Percentiles rank a stretch among this genome's conserved stretches.
Conservation (phyloP, 129 eudicot species). For the Mikania micrantha region DNA sequence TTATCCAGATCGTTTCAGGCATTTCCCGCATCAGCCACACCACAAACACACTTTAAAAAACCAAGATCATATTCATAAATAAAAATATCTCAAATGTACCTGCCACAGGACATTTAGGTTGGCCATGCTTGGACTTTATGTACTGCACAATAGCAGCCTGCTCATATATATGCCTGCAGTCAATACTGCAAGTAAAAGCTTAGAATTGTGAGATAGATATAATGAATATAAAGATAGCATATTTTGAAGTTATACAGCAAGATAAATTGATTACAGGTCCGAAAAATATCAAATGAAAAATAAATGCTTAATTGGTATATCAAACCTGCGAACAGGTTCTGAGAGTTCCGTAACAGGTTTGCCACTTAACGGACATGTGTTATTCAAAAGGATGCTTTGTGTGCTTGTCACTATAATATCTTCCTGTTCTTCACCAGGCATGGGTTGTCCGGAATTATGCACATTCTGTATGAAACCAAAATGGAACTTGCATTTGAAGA, state of each 20-base stretch:
- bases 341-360: slow-evolving; percentile 66
- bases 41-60: too few species aligned
- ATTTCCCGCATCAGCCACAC: too few species aligned
- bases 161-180: slow-evolving; percentile 91
- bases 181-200: slow-evolving; percentile 40
- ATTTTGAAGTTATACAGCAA: not conserved
- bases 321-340: slow-evolving; percentile 88
- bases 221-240: not conserved
- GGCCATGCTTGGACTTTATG: slow-evolving; percentile 38
- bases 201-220: not conserved
- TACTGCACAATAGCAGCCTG: slow-evolving; percentile 55
- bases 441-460: slow-evolving; percentile 81
- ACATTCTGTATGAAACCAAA: slow-evolving; percentile 57
- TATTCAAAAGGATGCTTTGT: slow-evolving; percentile 55
- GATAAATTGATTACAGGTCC: too few species aligned
- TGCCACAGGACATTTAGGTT: slow-evolving; percentile 63
- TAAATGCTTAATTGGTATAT: too few species aligned
- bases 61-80: not conserved
- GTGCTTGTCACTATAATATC: slow-evolving; percentile 92
- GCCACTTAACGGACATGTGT: slow-evolving; percentile 70
- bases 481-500: not conserved
- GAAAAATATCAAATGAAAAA: too few species aligned
- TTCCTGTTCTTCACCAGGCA: slow-evolving; percentile 99
- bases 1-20: too few species aligned
- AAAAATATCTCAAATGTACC: slow-evolving; percentile 32